Conservation (phyloP, 371 early-diverging fungal species). For the Mortierella polycephala region DNA sequence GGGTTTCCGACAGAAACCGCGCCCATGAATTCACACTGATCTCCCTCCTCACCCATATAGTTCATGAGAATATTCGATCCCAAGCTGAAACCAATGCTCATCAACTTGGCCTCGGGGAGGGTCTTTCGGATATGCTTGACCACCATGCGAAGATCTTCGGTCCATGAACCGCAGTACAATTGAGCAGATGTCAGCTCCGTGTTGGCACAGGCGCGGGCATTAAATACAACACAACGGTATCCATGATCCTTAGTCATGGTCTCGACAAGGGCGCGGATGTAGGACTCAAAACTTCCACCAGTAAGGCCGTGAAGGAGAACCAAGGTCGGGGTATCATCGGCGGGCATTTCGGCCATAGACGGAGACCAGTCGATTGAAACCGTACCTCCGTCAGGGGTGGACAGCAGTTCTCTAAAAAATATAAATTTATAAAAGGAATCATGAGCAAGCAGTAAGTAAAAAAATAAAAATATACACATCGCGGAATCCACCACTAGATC, state of each 20-base stretch:
- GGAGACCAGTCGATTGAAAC: constrained; percentile 91
- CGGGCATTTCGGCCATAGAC: constrained; percentile 58
- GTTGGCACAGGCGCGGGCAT: constrained; percentile 88
- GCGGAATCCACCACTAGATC: background rate
- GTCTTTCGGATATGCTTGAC: constrained; percentile 66
- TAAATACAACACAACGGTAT: constrained; percentile 85
- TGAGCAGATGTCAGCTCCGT: constrained; percentile 79
- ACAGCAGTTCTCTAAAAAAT: constrained; percentile 28
- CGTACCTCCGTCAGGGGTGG: constrained; percentile 83
- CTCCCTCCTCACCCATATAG: constrained; percentile 89
- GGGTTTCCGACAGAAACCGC: constrained; percentile 90
- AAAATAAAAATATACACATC: background rate
- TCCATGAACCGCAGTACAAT: constrained; percentile 87
- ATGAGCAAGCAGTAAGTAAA: background rate
- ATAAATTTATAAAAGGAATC: background rate
- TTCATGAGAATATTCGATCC: constrained; percentile 94
- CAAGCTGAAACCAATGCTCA: constrained; percentile 88
- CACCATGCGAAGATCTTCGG: constrained; percentile 80
- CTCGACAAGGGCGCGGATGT: constrained; percentile 80
- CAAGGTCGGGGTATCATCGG: constrained; percentile 70
- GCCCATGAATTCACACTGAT: constrained; percentile 77
- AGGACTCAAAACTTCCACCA: constrained; percentile 90
- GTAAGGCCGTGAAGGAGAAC: constrained; percentile 91
- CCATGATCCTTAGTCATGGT: constrained; percentile 65
- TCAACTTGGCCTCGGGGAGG: constrained; percentile 73